Evolutionary conservation across 495 filamentous ascomycete genomes (phyloP).

Genomic region (Mycothermus thermophilus): DNA sequence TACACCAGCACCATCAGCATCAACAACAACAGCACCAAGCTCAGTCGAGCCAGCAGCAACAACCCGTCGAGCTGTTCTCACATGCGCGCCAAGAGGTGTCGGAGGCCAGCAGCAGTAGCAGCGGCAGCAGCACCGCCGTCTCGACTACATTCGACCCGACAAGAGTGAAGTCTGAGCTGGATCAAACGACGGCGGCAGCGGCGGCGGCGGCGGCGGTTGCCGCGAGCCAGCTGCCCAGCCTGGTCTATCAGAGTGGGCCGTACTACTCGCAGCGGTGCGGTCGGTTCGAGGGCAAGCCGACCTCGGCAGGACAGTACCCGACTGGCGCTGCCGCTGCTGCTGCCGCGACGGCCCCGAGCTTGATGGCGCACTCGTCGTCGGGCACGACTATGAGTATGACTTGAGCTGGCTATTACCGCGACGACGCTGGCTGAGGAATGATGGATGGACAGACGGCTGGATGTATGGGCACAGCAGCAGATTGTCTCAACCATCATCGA

Average conservation of each 20-base stretch:
- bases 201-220: too few relatives aligned
- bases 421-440: neutral
- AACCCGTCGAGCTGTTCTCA: slow-evolving; percentile 29
- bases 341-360: neutral
- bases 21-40: neutral
- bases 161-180: slow-evolving; percentile 34
- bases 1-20: neutral
- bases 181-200: too few relatives aligned
- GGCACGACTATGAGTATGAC: slow-evolving; percentile 15
- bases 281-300: slow-evolving; percentile 32
- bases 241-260: slow-evolving; percentile 23
- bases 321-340: slow-evolving; percentile 20
- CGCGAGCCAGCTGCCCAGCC: slow-evolving; percentile 25
- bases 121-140: slow-evolving; percentile 11
- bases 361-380: neutral
- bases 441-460: neutral
- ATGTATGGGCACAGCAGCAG: neutral
- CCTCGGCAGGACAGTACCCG: slow-evolving; percentile 33
- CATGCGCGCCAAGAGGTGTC: slow-evolving; percentile 22
- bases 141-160: slow-evolving; percentile 15
- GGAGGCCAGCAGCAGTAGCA: slow-evolving; percentile 9
- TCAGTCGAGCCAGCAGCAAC: neutral
- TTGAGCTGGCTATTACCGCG: neutral
- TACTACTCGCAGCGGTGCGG: slow-evolving; percentile 27
- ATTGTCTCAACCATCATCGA: neutral